These are phyloP conservation scores for Senna tora DNA, from an alignment of 306 rosid species.

Conservation along the genomic window DNA sequence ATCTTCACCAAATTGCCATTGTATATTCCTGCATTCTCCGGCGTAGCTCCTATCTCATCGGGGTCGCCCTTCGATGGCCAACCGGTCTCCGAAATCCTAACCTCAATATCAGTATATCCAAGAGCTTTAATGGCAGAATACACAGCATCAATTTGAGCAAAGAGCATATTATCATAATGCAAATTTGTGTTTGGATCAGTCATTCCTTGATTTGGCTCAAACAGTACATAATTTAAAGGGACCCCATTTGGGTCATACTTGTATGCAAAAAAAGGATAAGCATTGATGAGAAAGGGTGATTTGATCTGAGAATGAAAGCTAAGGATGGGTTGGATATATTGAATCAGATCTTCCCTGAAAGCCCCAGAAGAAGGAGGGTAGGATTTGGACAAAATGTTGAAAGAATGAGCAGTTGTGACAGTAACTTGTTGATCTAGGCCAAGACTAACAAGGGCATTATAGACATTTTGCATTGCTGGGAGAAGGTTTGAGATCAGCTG, in stretches of 20 bases:
- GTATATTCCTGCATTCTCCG: conserved; percentile 73
- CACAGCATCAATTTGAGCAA: conserved; percentile 97
- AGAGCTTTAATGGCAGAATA: conserved; percentile 72
- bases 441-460: conserved; percentile 63
- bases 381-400: conserved; percentile 53
- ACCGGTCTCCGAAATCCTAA: conserved; percentile 83
- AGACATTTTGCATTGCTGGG: conserved; percentile 80
- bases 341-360: conserved; percentile 58
- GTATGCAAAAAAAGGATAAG: conserved; percentile 86
- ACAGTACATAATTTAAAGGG: conserved; percentile 67
- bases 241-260: conserved; percentile 59
- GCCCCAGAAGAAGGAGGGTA: conserved; percentile 80
- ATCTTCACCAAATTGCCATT: conserved; percentile 67
- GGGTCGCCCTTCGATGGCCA: conserved; percentile 93
- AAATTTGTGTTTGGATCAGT: conserved; percentile 66
- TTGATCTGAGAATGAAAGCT: conserved; percentile 64
- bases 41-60: conserved; percentile 78
- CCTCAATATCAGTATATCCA: conserved; percentile 75
- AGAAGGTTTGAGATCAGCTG: conserved; percentile 53
- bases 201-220: conserved; percentile 78
- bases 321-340: conserved; percentile 67
- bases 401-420: conserved; percentile 83
- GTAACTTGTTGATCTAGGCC: conserved; percentile 71
- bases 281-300: conserved; percentile 81
- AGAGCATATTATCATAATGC: conserved; percentile 89